Evolutionary conservation across 2,329 filamentous ascomycete genomes (phyloP), one percentile per base, ranked within the genome.

Genomic region (Pseudogymnoascus sp.): DNA sequence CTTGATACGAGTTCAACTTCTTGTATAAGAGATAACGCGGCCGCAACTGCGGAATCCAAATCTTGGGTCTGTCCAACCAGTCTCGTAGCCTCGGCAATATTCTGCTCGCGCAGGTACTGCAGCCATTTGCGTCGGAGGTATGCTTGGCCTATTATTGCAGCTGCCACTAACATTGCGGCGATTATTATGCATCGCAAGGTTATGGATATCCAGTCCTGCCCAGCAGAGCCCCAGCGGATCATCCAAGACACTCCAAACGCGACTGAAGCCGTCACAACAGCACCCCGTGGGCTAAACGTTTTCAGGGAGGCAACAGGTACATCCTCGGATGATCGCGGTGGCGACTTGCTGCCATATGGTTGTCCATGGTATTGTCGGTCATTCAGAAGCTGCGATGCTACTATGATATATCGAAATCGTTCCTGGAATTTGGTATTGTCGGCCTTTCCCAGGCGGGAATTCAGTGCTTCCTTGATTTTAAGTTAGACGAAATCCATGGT

Each of bases 1-100:
- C 92, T 85, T 30, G 92, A 95, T 25, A 97, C 91, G 32, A 97
- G 80, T 75, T 97, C 92, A n/a, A 97, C 91, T 74, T 97, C 92
- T 72, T 96, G 92, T 64, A 97, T 87, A 63, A 96, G 81, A 37
- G 88, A 85, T 61, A 96, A 78, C 2, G 90, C 88, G 32, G 90
- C 88, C 38, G 86, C 86, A 39, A 84, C 86, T 20, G 87, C 87
- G 39, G 86, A 84, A 73, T 97, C 91, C 67, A 95, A 91, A 58
- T 87, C 85, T 70, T 95, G 90, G 38, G 91, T 86, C 69, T 85
- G 86, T 54, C 83, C 79, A 50, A 94, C 85, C 65, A 96, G 85
- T 0, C 78, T 75, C 9, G 84, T 83, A 4, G 88, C 85, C 64
- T 87, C 84, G 34, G 84, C 79, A 37, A 96, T 79, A 0, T 89